Conservation (phyloP, 2,329 filamentous ascomycete genomes). For the Sordariomycetes sp. region DNA sequence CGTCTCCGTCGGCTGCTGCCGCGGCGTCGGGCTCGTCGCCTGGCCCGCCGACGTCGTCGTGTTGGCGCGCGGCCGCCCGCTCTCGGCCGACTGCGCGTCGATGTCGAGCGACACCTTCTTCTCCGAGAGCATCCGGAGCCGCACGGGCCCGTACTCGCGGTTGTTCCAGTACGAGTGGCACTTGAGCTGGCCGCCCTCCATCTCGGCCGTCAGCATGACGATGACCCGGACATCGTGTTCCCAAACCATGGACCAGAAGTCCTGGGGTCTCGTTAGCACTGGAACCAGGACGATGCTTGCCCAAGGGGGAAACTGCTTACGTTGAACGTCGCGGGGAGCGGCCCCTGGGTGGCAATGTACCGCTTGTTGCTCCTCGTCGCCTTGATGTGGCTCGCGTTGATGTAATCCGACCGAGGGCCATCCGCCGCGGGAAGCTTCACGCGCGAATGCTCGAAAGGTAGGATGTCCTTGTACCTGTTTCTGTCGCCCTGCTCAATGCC, state of each 20-base stretch:
- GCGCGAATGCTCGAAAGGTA: slow-evolving; percentile 88
- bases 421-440: slow-evolving; percentile 56
- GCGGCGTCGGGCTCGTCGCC: slow-evolving; percentile 15
- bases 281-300: not conserved
- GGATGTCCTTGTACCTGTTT: slow-evolving; percentile 96
- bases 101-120: slow-evolving; percentile 72
- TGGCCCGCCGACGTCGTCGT: slow-evolving; percentile 36
- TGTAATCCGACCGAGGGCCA: slow-evolving; percentile 69
- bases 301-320: slow-evolving; percentile 37
- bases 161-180: slow-evolving; percentile 89
- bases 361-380: slow-evolving; percentile 74
- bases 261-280: slow-evolving; percentile 38
- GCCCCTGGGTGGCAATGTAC: slow-evolving; percentile 93
- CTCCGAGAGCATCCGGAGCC: slow-evolving; percentile 68
- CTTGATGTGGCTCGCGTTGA: slow-evolving; percentile 85
- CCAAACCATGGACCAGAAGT: slow-evolving; percentile 98
- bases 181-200: slow-evolving; percentile 87
- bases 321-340: slow-evolving; percentile 82
- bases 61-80: slow-evolving; percentile 39
- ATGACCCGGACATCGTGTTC: slow-evolving; percentile 91
- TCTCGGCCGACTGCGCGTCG: slow-evolving; percentile 16
- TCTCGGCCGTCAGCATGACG: slow-evolving; percentile 92
- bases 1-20: slow-evolving; percentile 31
- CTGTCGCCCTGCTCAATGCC: slow-evolving; percentile 92
- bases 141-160: slow-evolving; percentile 66